A percentile compares a stretch with the other conserved stretches of the same genome.
Evolutionary conservation across 106 monocot genomes (phyloP).

Genomic region (Chionographis japonica): DNA sequence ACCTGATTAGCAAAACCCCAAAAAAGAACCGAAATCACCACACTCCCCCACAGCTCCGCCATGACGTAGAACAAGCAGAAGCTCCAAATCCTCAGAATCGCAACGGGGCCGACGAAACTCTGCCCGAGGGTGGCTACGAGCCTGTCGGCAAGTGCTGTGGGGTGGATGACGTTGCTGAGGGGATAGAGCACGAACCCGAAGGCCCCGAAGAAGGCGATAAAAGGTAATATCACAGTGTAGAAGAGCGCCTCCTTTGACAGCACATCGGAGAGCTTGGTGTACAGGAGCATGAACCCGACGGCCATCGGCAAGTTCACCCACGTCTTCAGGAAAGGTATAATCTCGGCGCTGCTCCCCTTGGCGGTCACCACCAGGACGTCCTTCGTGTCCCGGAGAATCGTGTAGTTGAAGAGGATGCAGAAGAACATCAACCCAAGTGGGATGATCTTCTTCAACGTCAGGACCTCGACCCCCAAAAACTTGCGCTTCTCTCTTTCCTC

Average conservation of each 20-base stretch:
- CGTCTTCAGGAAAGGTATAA: conserved; percentile 93
- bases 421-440: conserved; percentile 95
- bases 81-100: conserved; percentile 95
- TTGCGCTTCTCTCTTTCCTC: conserved; percentile 39
- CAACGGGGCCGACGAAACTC: conserved; percentile 79
- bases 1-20: conserved; percentile 99
- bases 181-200: conserved; percentile 86
- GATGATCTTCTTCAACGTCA: conserved; percentile 83
- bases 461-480: conserved; percentile 43
- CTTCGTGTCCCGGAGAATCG: conserved; percentile 89
- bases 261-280: conserved; percentile 85
- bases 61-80: conserved; percentile 97
- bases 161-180: conserved; percentile 66
- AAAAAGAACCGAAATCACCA: conserved; percentile 94
- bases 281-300: conserved; percentile 90
- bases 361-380: conserved; percentile 94
- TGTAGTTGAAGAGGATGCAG: conserved; percentile 97
- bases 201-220: conserved; percentile 85
- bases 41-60: conserved; percentile 99
- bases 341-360: conserved; percentile 95
- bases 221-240: conserved; percentile 80
- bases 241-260: conserved; percentile 96
- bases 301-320: conserved; percentile 99
- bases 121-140: conserved; percentile 70
- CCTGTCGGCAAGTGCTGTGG: conserved; percentile 74